Conservation (phyloP, 129 eudicot genomes). For the Centella asiatica region DNA sequence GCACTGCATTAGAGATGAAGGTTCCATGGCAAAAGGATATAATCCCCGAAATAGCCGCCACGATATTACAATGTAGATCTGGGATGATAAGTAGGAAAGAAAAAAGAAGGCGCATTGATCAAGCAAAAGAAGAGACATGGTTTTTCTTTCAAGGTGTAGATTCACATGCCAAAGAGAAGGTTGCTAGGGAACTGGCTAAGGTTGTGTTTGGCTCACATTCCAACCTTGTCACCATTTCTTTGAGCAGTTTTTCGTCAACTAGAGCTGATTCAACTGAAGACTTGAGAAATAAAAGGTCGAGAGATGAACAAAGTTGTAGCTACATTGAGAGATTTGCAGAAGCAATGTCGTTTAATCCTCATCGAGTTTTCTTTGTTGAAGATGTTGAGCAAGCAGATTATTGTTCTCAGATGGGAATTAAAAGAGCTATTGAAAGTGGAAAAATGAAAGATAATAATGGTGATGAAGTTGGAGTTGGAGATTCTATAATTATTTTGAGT, state of each 20-base stretch:
- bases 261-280: conserved; percentile 48
- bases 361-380: conserved; percentile 78
- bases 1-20: conserved; percentile 56
- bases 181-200: conserved; percentile 65
- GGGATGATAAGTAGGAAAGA: conserved; percentile 55
- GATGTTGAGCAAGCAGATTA: conserved; percentile 74
- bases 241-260: conserved; percentile 50
- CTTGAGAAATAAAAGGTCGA: conserved; percentile 49
- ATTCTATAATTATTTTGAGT: conserved; percentile 67
- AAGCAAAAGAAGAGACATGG: conserved; percentile 80
- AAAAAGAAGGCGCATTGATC: conserved; percentile 15
- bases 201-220: conserved; percentile 56
- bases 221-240: conserved; percentile 30
- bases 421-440: conserved; percentile 62
- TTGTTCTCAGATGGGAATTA: conserved; percentile 52
- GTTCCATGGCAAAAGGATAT: conserved; percentile 66
- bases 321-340: conserved; percentile 50
- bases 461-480: conserved; percentile 61
- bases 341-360: conserved; percentile 58
- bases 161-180: conserved; percentile 45
- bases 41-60: conserved; percentile 61
- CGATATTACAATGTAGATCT: conserved; percentile 61
- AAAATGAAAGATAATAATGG: conserved; percentile 36
- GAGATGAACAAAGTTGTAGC: conserved; percentile 72
- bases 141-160: conserved; percentile 62